Evolutionary conservation across 2,329 filamentous ascomycete genomes (phyloP), one percentile per base, ranked within the genome.

Genomic region (Arthrobotrys sinensis): DNA sequence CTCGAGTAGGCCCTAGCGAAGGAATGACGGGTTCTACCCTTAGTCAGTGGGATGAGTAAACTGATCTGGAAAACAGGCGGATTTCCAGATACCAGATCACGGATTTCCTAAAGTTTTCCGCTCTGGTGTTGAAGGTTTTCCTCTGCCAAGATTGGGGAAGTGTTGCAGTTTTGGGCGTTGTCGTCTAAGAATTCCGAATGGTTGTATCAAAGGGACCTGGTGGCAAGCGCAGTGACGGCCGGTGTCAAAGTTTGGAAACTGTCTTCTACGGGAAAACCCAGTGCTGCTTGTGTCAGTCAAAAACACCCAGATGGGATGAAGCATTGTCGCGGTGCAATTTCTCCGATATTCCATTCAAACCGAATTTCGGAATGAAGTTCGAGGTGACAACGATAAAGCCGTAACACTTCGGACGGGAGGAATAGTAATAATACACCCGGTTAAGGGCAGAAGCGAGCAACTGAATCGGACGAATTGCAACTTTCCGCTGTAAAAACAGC

Each of bases 141-240:
- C 8, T 19, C 50, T 43, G 53, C 34, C 60, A 40, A 73, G 60
- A 40, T 36, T 21, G 24, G 38, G 28, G 24, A 28, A 28, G 60
- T 73, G 69, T 73, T 73, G 69, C 32, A 73, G 69, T 73, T 73
- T 73, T 46, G 16, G 32, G 60, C 8, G 69, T 66, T 66, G 69
- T 60, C 48, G 68, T 57, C 34, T 43, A 34, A 19, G 55, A 62
- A 45, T 38, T 72, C 34, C 63, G 48, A 24, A 55, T 28, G 38
- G 64, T 48, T 32, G 50, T 68, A 45, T 46, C 48, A n/a, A 32
- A 60, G 7, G 53, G 21, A 24, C 36, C 40, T 43, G 53, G 53
- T 64, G 60, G 55, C 55, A 60, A 60, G 55, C 34, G 36, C 55
- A 60, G 55, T 34, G 28, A 12, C 36, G 55, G 55, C 55, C 36